Evolutionary conservation across 441 rosid genomes (phyloP).

Genomic region (Sinapis alba): DNA sequence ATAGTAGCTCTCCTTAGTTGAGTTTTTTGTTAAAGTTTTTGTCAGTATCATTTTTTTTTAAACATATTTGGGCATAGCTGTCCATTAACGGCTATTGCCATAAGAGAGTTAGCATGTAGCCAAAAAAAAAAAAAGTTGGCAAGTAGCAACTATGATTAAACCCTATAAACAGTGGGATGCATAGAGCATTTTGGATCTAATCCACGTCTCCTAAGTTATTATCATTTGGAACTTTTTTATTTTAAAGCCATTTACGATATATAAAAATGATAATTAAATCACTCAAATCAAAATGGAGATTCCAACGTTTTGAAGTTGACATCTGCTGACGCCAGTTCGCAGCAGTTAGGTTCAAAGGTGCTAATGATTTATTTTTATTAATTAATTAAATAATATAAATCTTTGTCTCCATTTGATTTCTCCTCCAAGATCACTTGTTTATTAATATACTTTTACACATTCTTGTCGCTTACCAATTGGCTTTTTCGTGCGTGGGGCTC

Average conservation of each 20-base stretch:
- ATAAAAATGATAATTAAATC: constrained; percentile 1
- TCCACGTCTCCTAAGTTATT: constrained; percentile 12
- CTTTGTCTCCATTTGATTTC: constrained; percentile 30
- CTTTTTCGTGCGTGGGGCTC: constrained; percentile 31
- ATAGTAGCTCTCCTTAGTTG: not conserved
- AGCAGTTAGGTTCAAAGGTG: constrained; percentile 39
- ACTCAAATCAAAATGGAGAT: constrained; percentile 26
- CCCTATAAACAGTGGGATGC: not conserved
- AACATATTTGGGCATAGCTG: not conserved
- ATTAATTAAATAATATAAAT: constrained; percentile 22
- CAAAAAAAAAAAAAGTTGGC: too few species aligned
- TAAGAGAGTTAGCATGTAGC: not conserved
- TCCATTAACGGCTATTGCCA: not conserved
- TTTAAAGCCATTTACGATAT: not conserved
- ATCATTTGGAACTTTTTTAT: not conserved
- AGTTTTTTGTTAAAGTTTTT: not conserved
- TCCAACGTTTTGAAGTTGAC: constrained; percentile 38
- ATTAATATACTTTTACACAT: constrained; percentile 2
- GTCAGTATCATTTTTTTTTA: too few species aligned
- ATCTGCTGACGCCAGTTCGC: constrained; percentile 43
- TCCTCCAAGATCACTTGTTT: constrained; percentile 27
- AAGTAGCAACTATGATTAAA: not conserved
- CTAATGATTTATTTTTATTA: constrained; percentile 34
- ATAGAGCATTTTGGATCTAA: constrained; percentile 17
- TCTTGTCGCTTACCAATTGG: constrained; percentile 37